Percentiles rank a stretch among this genome's conserved stretches.
These are phyloP conservation scores for Leishmania aethiopica DNA, from an alignment of 208 protist species.

Conservation along the genomic window DNA sequence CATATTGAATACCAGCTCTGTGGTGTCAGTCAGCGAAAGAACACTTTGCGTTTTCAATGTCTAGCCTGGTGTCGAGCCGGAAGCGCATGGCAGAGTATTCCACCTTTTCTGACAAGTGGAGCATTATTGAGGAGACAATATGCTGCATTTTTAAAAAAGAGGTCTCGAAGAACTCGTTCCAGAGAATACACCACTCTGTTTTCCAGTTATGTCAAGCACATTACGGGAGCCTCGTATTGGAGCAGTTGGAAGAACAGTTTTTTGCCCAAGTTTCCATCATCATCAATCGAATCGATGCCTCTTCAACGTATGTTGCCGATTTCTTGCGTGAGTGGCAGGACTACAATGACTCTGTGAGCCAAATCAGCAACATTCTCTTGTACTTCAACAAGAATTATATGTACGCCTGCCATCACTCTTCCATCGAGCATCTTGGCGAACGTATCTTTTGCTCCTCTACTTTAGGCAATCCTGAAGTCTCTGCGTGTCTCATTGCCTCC, in stretches of 20 bases:
- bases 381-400: constrained; percentile 73
- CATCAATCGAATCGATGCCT: constrained; percentile 28
- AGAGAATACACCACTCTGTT: constrained; percentile 75
- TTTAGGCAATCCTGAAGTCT: constrained; percentile 27
- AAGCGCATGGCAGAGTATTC: constrained; percentile 39
- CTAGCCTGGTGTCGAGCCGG: constrained; percentile 11
- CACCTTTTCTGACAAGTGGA: constrained; percentile 57
- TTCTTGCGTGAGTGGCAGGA: constrained; percentile 52
- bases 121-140: constrained; percentile 59
- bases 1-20: background rate
- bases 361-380: constrained; percentile 55
- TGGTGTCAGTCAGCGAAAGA: background rate
- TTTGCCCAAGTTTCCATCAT: constrained; percentile 33
- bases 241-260: constrained; percentile 48
- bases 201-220: constrained; percentile 72
- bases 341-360: constrained; percentile 49
- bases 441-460: constrained; percentile 47
- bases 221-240: constrained; percentile 41
- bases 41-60: constrained; percentile 17
- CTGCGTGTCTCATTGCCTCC: constrained; percentile 11
- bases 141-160: constrained; percentile 51
- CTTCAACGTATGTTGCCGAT: constrained; percentile 37
- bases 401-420: constrained; percentile 36
- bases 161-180: constrained; percentile 65
- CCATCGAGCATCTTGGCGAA: constrained; percentile 53